Conservation (phyloP, 345 rosid genomes). For the Anastatica hierochuntica region DNA sequence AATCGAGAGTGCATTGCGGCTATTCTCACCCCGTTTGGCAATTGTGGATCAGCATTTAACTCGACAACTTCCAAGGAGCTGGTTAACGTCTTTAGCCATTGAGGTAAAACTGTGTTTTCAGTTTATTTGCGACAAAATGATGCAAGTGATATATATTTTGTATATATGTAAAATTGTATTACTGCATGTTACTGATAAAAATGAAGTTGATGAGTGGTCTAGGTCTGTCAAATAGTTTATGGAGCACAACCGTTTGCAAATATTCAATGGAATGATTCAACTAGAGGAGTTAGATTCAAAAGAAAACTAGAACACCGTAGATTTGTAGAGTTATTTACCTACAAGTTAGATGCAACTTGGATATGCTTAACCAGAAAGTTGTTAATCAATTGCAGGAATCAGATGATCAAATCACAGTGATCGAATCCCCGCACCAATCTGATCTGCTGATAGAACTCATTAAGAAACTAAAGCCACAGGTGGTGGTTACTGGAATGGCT, state of each 20-base stretch:
- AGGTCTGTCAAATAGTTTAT: not conserved
- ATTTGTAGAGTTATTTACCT: not conserved
- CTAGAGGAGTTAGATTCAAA: not conserved
- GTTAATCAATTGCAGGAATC: conserved; percentile 26
- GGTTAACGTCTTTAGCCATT: conserved; percentile 78
- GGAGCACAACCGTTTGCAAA: not conserved
- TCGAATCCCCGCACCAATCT: conserved; percentile 87
- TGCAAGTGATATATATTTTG: not conserved
- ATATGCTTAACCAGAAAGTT: not conserved
- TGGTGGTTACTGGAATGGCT: conserved; percentile 80
- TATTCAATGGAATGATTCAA: not conserved
- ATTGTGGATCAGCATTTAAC: conserved; percentile 86
- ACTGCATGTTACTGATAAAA: not conserved
- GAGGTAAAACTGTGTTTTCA: conserved; percentile 40
- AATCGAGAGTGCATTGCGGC: conserved; percentile 67
- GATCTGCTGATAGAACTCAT: conserved; percentile 83
- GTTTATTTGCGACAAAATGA: conserved; percentile 1
- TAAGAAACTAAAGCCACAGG: conserved; percentile 81
- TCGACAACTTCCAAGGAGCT: conserved; percentile 63
- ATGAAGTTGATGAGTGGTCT: not conserved
- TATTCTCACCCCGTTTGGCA: conserved; percentile 87
- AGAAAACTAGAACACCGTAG: not conserved
- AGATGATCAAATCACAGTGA: conserved; percentile 56
- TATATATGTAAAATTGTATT: too few species aligned
- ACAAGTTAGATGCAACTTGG: not conserved